A percentile compares a stretch with the other conserved stretches of the same genome.
Conservation (phyloP, 164 flowering plant species). For the Sextonia rubra region DNA sequence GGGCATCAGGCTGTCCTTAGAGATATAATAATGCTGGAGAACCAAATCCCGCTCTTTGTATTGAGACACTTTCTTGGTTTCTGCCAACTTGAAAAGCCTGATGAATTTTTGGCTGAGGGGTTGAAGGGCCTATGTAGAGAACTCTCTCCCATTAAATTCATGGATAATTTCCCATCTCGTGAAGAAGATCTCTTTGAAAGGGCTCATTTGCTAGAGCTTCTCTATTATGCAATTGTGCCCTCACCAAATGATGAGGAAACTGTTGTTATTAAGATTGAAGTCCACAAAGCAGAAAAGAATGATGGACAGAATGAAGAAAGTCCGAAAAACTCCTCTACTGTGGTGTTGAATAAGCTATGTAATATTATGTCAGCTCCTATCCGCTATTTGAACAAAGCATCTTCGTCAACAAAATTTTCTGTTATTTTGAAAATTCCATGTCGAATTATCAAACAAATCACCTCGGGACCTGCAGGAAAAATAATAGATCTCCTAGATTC, state of each 20-base stretch:
- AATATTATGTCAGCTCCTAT: neutral
- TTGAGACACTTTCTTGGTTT: no score
- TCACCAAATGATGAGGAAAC: neutral
- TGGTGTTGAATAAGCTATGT: neutral
- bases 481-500: neutral
- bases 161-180: neutral
- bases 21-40: no score
- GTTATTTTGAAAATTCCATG: neutral
- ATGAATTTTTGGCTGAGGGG: no score
- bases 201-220: constrained; percentile 10
- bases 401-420: neutral
- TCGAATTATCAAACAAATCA: neutral
- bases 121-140: no score
- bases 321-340: neutral
- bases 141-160: neutral
- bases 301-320: neutral
- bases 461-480: neutral
- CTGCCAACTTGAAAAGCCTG: no score
- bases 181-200: neutral
- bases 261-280: neutral
- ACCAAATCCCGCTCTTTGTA: no score
- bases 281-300: neutral
- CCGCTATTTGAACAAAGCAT: neutral
- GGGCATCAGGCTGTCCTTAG: constrained; percentile 4
- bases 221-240: constrained; percentile 9